Percentiles rank a stretch among this genome's conserved stretches.
These are phyloP conservation scores for Alnus rubra DNA, from an alignment of 306 rosid species.

Conservation along the genomic window DNA sequence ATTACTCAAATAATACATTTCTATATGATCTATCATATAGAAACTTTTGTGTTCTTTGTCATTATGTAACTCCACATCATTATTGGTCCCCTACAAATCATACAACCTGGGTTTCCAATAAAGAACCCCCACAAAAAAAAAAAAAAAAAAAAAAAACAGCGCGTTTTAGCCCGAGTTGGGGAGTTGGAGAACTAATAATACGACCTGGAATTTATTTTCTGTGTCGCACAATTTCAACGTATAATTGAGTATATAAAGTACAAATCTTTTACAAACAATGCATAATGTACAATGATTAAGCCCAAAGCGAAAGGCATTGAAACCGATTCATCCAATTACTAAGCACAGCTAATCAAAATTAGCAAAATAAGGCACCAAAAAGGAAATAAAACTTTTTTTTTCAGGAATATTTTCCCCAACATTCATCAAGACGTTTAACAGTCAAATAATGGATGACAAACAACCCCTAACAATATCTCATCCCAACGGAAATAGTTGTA, in stretches of 20 bases:
- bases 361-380: neutral
- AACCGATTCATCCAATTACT: neutral
- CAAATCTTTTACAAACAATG: neutral
- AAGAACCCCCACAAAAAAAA: neutral
- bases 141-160: neutral
- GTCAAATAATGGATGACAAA: neutral
- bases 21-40: neutral
- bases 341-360: neutral
- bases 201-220: neutral
- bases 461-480: neutral
- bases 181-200: neutral
- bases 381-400: neutral
- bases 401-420: neutral
- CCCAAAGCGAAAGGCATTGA: neutral
- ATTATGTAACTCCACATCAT: neutral
- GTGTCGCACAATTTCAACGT: neutral
- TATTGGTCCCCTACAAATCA: neutral
- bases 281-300: neutral
- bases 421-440: neutral
- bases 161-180: neutral
- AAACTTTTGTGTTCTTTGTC: neutral
- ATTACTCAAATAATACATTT: neutral
- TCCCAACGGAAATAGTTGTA: neutral
- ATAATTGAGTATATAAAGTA: neutral
- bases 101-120: neutral